Base-by-base conservation (phyloP, 2,329 filamentous ascomycete species). In the Pseudonectria buxi region DNA sequence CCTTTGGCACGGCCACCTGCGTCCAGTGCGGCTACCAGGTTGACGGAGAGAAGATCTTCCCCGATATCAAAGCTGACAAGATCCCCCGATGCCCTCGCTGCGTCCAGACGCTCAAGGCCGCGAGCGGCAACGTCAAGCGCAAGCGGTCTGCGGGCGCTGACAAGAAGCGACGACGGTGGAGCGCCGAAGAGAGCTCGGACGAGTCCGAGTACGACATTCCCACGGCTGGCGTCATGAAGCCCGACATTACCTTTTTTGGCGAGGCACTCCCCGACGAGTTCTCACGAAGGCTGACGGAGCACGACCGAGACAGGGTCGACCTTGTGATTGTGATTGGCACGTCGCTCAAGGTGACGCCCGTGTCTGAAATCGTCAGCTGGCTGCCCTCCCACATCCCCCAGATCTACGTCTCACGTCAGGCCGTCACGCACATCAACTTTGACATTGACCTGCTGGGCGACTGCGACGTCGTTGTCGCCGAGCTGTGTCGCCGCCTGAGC, bases 201-300 rank as follows among this genome's bases (percentile, higher is more conserved):
- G 68, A 72, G 35, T 64, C 65, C 18, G 67, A 70, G 27, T 71
- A 67, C 44, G 62, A 67, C 42, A 76, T 84, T 26, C 78, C 79
- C 3, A 69, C 73, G 31, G 75, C 79, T 3, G 87, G 86, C 37
- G 79, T 94, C 56, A 94, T 94, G 87, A 95, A 85, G 71, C 92
- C 92, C 7, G 90, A 96, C 64, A 96, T 98, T 56, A 96, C 87
- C 30, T 96, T 98, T 68, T 96, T 96, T 54, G 90, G 90, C 49
- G 92, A 98, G 64, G 74, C 81, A 33, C 79, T 98, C 1, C 89
- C 90, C 0, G 79, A 86, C 49, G 76, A 78, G 47, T 98, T 98
- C 62, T 84, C 83, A 38, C 70, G 77, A 32, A 82, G 89, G 7
- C 74, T 96, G 11, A 78, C 85, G n/a, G 73, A 86, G 41, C 75